phyloP scores from a whole-genome alignment of 2,329 filamentous ascomycete species.

The Rhynchosporium graminicola region DNA sequence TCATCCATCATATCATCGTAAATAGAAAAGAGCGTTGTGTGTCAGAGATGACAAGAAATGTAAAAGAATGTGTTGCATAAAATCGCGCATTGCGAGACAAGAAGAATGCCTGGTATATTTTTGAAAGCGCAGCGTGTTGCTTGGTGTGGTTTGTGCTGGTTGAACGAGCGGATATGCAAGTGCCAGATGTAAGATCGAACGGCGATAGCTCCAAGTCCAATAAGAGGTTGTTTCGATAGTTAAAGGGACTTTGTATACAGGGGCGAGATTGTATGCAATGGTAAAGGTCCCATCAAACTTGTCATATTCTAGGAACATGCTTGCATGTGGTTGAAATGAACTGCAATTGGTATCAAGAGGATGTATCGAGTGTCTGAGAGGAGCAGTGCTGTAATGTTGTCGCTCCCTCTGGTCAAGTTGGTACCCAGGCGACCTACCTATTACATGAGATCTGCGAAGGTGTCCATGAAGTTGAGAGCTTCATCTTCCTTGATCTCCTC shows the following conservation, averaged over 20 bases:
- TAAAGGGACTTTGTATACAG: neutral
- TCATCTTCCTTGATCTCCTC: constrained; percentile 25
- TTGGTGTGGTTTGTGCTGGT: neutral
- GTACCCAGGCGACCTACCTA: neutral
- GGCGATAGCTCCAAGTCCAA: neutral
- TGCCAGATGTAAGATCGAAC: neutral
- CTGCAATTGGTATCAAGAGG: too few relatives aligned
- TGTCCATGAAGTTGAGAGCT: constrained; percentile 31
- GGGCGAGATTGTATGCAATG: neutral
- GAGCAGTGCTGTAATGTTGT: too few relatives aligned
- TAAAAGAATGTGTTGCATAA: neutral
- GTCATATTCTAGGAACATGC: neutral
- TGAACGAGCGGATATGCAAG: neutral
- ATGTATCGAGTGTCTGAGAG: too few relatives aligned
- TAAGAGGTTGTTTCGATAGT: neutral
- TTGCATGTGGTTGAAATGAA: neutral
- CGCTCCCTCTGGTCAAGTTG: too few relatives aligned
- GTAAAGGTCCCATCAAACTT: neutral
- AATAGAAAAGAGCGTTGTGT: constrained; percentile 5
- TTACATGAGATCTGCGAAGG: constrained; percentile 8
- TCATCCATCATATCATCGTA: constrained; percentile 8
- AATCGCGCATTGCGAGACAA: neutral
- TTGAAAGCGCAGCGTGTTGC: neutral
- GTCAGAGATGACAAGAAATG: constrained; percentile 10
- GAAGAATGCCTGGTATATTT: neutral